Evolutionary conservation across 352 stramenopile genomes (phyloP).

Genomic region (Pythium volutum): DNA sequence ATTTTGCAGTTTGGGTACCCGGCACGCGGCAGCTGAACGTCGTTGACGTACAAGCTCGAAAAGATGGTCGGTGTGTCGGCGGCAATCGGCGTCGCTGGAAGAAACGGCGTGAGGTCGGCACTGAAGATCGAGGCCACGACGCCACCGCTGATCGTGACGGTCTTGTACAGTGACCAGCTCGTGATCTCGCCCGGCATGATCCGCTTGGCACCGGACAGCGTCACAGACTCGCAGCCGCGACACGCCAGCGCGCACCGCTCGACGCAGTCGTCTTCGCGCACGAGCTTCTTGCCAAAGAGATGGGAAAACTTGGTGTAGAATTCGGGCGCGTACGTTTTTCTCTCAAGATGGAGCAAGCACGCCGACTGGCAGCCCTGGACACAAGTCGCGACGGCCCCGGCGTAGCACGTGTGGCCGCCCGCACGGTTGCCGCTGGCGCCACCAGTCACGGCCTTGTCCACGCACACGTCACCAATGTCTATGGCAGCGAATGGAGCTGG

Average conservation of each 20-base stretch:
- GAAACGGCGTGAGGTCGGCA: slow-evolving; percentile 43
- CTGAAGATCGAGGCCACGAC: slow-evolving; percentile 37
- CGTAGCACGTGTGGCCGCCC: slow-evolving; percentile 63
- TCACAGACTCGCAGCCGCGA: slow-evolving; percentile 60
- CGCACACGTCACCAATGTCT: slow-evolving; percentile 48
- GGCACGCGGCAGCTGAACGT: slow-evolving; percentile 41
- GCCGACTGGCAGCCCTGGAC: slow-evolving; percentile 57
- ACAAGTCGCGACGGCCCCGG: slow-evolving; percentile 38
- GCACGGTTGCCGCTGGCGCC: slow-evolving; percentile 7
- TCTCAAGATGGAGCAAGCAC: slow-evolving; percentile 41
- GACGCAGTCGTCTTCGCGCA: slow-evolving; percentile 69
- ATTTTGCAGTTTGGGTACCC: slow-evolving; percentile 58
- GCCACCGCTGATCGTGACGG: slow-evolving; percentile 16
- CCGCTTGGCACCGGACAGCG: slow-evolving; percentile 43
- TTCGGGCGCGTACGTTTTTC: slow-evolving; percentile 38
- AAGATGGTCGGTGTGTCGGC: slow-evolving; percentile 36
- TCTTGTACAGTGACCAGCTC: slow-evolving; percentile 45
- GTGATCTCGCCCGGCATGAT: slow-evolving; percentile 29
- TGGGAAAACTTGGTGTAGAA: slow-evolving; percentile 54
- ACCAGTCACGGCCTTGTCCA: slow-evolving; percentile 46
- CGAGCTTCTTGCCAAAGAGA: slow-evolving; percentile 68
- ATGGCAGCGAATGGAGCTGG: slow-evolving; percentile 17
- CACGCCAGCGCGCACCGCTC: slow-evolving; percentile 57
- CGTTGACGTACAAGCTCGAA: slow-evolving; percentile 50
- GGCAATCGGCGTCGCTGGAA: slow-evolving; percentile 24